Base-by-base conservation (phyloP, 768 basidiomycete species). In the Mycena rosella region DNA sequence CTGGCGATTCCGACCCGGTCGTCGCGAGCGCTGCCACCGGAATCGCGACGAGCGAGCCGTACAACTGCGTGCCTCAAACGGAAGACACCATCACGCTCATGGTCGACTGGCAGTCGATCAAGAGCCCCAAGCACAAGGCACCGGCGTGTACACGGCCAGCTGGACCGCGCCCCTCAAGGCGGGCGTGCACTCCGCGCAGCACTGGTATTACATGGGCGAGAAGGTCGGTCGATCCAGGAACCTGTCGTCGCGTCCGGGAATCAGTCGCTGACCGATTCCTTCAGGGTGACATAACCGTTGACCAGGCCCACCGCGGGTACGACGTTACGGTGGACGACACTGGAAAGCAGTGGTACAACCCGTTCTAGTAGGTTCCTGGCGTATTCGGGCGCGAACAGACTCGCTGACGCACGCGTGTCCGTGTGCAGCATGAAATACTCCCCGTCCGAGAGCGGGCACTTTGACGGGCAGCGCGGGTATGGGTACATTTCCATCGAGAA, bases 81-180 rank as follows among this genome's bases (percentile, higher is more conserved):
- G 96, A 97, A 80, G 96, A 98, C 78, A 96, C 96, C 26, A 96
- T 98, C 78, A 96, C 96, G 5, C 90, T 97, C 54, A 84, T 98
- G 60, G 96, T 96, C 29, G 96, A 97, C 77, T 98, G 96, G 96
- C 89, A 94, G 77, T 95, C 92, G 58, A 81, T 89, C 70, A 87
- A 84, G 70, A 94, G 92, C 79, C 78, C 87, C 18, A 90, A 83
- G 72, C 93, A 95, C 80, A 87, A 84, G 67, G 96, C 26, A 96
- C 93, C 1, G 96, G 89, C 2, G 93, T 97, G 1, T 98, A 96
- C 81, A 96, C 96, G 6, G 95, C 96, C 11, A 93, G 92, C 57
- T 98, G 96, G 96, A 96, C 96, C 1, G 96, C 96, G 0, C 96
- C 96, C 20, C 81, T 95, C 65, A 93, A 93, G 76, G 85, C 93